These are phyloP conservation scores for Colletotrichum sidae DNA, from an alignment of 2,329 filamentous ascomycete genomes.

Conservation along the genomic window DNA sequence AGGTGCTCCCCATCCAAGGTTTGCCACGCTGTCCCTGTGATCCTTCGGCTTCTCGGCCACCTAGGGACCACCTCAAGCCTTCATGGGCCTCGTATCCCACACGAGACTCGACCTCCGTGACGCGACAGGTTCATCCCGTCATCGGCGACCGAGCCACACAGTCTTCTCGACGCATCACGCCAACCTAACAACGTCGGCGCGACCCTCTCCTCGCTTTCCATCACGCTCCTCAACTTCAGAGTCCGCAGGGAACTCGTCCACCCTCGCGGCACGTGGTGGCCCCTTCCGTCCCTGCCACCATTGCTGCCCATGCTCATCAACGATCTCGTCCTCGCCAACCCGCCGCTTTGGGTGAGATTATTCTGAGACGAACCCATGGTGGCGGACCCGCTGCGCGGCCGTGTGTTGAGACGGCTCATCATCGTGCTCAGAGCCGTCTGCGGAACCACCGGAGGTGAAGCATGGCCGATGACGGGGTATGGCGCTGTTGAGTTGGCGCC, in stretches of 20 bases:
- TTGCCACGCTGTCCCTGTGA: no score
- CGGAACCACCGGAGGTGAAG: slow-evolving; percentile 42
- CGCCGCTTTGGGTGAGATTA: slow-evolving; percentile 28
- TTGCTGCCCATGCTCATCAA: slow-evolving; percentile 18
- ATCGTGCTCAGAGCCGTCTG: slow-evolving; percentile 45
- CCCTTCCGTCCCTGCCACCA: neutral
- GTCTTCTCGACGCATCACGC: slow-evolving; percentile 1
- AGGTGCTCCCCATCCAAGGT: no score
- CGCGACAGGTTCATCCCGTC: slow-evolving; percentile 12
- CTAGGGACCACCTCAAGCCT: no score
- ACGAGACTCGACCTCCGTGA: neutral
- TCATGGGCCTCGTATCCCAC: no score
- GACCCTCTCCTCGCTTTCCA: slow-evolving; percentile 34
- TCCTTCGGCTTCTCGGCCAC: no score
- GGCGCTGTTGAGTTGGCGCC: slow-evolving; percentile 6
- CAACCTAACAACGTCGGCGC: slow-evolving; percentile 28
- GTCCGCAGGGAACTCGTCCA: slow-evolving; percentile 38
- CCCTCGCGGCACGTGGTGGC: slow-evolving; percentile 23
- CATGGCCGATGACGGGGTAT: slow-evolving; percentile 39
- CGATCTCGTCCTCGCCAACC: slow-evolving; percentile 7
- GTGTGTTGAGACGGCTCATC: slow-evolving; percentile 49
- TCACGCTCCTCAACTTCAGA: slow-evolving; percentile 38
- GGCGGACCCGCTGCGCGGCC: slow-evolving; percentile 42
- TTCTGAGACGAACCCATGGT: slow-evolving; percentile 13
- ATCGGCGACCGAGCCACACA: slow-evolving; percentile 24